Percentiles rank a stretch among this genome's conserved stretches.
These are phyloP conservation scores for Phytophthora aleatoria DNA, from an alignment of 352 stramenopile species.

Conservation along the genomic window DNA sequence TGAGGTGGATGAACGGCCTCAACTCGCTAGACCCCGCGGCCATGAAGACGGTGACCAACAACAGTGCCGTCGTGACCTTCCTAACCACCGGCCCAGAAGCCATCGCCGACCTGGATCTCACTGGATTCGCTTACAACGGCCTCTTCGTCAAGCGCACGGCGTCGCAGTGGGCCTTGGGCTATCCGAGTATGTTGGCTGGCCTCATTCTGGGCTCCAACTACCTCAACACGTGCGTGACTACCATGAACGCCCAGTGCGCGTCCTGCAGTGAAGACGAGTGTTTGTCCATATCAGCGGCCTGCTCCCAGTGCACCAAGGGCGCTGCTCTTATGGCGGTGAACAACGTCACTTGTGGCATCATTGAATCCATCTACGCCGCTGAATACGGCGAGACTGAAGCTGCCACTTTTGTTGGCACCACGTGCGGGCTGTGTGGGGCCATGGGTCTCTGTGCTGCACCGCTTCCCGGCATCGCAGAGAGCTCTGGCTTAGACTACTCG, in stretches of 20 bases:
- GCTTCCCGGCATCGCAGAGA: constrained; percentile 58
- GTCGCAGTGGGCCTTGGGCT: constrained; percentile 69
- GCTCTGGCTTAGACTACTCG: constrained; percentile 65
- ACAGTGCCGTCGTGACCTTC: constrained; percentile 47
- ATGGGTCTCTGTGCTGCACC: constrained; percentile 65
- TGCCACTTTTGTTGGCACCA: constrained; percentile 34
- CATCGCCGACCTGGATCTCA: constrained; percentile 50
- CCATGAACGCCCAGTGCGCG: constrained; percentile 49
- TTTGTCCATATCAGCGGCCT: constrained; percentile 38
- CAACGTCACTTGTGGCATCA: constrained; percentile 42
- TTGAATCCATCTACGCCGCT: constrained; percentile 49
- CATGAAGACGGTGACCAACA: constrained; percentile 57
- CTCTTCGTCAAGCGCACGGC: constrained; percentile 64
- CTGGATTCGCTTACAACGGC: constrained; percentile 79
- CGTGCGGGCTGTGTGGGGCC: constrained; percentile 49
- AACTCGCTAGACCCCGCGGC: constrained; percentile 73
- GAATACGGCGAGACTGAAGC: constrained; percentile 45
- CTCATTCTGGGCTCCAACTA: constrained; percentile 63
- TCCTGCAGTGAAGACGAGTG: constrained; percentile 44
- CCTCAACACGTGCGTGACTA: constrained; percentile 40
- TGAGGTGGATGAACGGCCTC: constrained; percentile 78
- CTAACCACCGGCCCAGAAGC: constrained; percentile 26
- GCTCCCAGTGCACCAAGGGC: constrained; percentile 42
- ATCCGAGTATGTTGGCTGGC: constrained; percentile 70
- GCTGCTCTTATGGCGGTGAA: constrained; percentile 47